These are phyloP conservation scores for Dendrobium nobile DNA, from an alignment of 106 monocot species.

Conservation along the genomic window DNA sequence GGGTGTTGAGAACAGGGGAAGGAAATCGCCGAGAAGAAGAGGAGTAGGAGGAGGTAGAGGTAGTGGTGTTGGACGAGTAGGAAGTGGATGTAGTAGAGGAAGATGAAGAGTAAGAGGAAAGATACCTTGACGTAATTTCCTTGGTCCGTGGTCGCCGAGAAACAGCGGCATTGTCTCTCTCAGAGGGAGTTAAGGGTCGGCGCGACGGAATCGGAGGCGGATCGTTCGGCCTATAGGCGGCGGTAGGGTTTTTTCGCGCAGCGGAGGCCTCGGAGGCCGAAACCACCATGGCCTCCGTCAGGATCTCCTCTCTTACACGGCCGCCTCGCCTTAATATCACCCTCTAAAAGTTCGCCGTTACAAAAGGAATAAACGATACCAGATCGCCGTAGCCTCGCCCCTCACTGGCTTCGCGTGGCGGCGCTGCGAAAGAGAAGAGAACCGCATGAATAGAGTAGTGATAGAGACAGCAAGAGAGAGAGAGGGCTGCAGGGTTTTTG, in stretches of 20 bases:
- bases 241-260: conserved; percentile 3
- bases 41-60: conserved; percentile 23
- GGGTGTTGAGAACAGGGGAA: conserved; percentile 33
- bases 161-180: conserved; percentile 53
- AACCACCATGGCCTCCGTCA: conserved; percentile 20
- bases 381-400: background rate
- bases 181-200: conserved; percentile 51
- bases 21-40: conserved; percentile 38
- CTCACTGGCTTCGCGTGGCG: background rate
- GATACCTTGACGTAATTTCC: conserved; percentile 53
- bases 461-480: background rate
- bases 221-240: conserved; percentile 1
- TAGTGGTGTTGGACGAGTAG: conserved; percentile 30
- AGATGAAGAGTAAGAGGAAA: conserved; percentile 32
- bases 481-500: background rate
- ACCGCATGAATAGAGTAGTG: background rate
- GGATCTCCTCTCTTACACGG: background rate
- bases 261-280: conserved; percentile 9
- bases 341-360: background rate
- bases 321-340: background rate
- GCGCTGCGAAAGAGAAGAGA: background rate
- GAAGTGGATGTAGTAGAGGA: conserved; percentile 13
- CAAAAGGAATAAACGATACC: background rate
- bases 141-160: conserved; percentile 26
- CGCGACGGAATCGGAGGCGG: conserved; percentile 12